Evolutionary conservation across 306 rosid species (phyloP).

Genomic region (Vigna radiata): DNA sequence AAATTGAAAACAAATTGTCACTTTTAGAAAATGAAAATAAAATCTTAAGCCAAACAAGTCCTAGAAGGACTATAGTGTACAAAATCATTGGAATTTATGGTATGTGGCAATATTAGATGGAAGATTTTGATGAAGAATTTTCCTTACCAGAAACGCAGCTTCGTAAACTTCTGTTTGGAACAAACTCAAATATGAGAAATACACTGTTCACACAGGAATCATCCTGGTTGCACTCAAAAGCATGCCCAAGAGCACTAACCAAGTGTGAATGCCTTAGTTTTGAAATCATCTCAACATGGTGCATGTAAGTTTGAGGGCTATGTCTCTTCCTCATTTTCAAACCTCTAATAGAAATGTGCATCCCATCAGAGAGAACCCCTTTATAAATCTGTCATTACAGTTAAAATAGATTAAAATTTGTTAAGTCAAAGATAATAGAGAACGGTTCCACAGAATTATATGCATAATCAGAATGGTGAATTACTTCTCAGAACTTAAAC

Average conservation of each 20-base stretch:
- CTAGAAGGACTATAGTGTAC: not conserved
- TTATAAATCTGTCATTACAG: slow-evolving; percentile 64
- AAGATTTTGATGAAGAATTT: slow-evolving; percentile 15
- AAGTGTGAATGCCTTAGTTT: slow-evolving; percentile 84
- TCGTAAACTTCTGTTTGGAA: slow-evolving; percentile 69
- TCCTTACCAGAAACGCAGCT: slow-evolving; percentile 76
- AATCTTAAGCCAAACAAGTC: too few relatives aligned
- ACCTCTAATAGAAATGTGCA: slow-evolving; percentile 66
- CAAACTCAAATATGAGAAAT: slow-evolving; percentile 76
- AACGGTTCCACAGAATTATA: not conserved
- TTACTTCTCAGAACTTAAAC: slow-evolving; percentile 1
- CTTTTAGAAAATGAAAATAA: not conserved
- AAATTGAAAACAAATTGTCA: not conserved
- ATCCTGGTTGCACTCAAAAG: slow-evolving; percentile 76
- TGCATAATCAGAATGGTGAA: slow-evolving; percentile 4
- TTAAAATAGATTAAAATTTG: not conserved
- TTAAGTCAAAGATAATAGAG: slow-evolving; percentile 5
- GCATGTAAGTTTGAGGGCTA: slow-evolving; percentile 67
- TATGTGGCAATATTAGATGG: slow-evolving; percentile 1
- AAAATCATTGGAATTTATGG: not conserved
- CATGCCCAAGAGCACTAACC: slow-evolving; percentile 94
- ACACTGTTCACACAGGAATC: slow-evolving; percentile 69
- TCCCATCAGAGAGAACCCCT: slow-evolving; percentile 86
- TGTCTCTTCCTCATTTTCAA: slow-evolving; percentile 72
- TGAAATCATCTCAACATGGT: slow-evolving; percentile 79